Conservation (phyloP, 495 filamentous ascomycete genomes). For the Neurospora cerealis region DNA sequence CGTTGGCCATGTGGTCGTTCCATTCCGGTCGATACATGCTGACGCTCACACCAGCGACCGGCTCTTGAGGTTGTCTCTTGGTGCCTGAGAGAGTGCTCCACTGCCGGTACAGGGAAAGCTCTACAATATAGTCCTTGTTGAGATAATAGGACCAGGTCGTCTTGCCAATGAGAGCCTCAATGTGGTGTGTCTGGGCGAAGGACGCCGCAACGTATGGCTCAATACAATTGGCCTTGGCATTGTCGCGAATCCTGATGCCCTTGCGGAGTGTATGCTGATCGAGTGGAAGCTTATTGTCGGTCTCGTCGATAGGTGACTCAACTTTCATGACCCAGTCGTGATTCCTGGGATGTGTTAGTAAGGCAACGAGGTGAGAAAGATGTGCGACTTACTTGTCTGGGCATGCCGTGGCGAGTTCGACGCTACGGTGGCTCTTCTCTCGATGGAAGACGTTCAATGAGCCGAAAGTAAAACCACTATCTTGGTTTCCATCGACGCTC, state of each 20-base stretch:
- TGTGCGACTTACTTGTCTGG: constrained; percentile 28
- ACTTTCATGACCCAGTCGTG: constrained; percentile 18
- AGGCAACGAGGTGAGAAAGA: neutral
- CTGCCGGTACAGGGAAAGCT: constrained; percentile 7
- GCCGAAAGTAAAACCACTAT: constrained; percentile 1
- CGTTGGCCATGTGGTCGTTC: constrained; percentile 7
- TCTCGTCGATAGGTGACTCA: neutral
- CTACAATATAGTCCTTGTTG: constrained; percentile 7
- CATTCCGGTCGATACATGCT: constrained; percentile 8
- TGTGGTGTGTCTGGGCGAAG: neutral
- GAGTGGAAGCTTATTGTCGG: neutral
- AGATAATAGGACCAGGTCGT: constrained; percentile 5
- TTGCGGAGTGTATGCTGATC: neutral
- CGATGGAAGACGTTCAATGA: constrained; percentile 2
- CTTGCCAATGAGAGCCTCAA: constrained; percentile 8
- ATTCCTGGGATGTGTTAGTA: constrained; percentile 1
- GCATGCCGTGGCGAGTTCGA: constrained; percentile 26
- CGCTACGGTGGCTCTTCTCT: constrained; percentile 5
- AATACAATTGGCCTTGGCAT: neutral
- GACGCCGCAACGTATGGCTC: neutral
- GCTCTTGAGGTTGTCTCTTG: neutral
- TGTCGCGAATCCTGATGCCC: neutral
- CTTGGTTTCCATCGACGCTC: neutral
- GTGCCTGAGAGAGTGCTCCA: neutral
- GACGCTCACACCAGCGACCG: neutral